A percentile compares a stretch with the other conserved stretches of the same genome.
These are phyloP conservation scores for Lathyrus sativus DNA, from an alignment of 306 rosid species.

Conservation along the genomic window DNA sequence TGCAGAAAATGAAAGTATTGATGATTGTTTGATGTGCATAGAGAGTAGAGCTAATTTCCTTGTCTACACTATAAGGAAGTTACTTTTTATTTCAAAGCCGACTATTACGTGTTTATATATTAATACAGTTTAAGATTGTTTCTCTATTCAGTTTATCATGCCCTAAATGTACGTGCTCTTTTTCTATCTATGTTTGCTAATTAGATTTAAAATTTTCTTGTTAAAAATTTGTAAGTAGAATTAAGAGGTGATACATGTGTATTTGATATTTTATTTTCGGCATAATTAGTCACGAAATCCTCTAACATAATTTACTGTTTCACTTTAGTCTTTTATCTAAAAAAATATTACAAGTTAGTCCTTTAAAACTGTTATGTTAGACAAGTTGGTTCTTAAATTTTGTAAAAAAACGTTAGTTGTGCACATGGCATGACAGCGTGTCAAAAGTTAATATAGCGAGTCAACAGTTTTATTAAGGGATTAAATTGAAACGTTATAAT, in stretches of 20 bases:
- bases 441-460: no score
- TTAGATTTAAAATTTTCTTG: constrained; percentile 6
- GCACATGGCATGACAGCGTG: no score
- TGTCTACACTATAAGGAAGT: constrained; percentile 23
- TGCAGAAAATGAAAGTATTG: constrained; percentile 31
- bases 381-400: no score
- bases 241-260: not conserved
- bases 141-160: constrained; percentile 27
- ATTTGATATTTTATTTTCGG: not conserved
- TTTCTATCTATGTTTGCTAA: constrained; percentile 11
- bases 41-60: constrained; percentile 27
- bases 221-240: constrained; percentile 35
- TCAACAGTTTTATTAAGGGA: no score
- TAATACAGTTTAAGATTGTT: constrained; percentile 12
- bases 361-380: no score
- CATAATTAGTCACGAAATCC: no score
- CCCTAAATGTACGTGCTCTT: constrained; percentile 2
- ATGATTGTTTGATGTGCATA: constrained; percentile 32
- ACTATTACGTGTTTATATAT: constrained; percentile 25
- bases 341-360: no score
- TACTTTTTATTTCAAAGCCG: constrained; percentile 21
- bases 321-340: no score
- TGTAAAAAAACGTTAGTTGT: no score
- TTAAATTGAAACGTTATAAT: no score
- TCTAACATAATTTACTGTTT: no score